Evolutionary conservation across 192 early-diverging fungal species (phyloP), one percentile per base, ranked within the genome.

Genomic region (Coemansia javaensis): DNA sequence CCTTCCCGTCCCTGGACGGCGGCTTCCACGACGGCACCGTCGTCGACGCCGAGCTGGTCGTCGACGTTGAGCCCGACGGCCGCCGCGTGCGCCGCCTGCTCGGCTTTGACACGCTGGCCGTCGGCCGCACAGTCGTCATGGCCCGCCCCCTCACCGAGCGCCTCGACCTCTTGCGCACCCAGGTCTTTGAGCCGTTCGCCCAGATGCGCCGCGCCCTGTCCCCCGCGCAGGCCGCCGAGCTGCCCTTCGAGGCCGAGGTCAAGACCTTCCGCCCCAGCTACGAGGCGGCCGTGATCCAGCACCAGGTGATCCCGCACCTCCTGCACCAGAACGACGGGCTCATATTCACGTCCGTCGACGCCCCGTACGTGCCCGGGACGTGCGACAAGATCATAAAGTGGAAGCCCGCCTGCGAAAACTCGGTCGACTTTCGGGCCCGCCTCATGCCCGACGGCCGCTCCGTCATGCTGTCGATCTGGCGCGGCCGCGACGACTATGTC

Each of bases 41-140:
- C 11, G 74, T 98, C 31, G 93, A 98, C 54, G 92, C 90, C 1
- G 95, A 98, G 66, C 72, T 98, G 35, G 89, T 98, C 9, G 59
- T 86, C 4, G 93, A 94, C 54, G 46, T 43, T 1, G 79, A 89
- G 36, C 42, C 50, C 0, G 79, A 87, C 57, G 84, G 87, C 17
- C 41, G 30, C 14, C 69, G 65, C 30, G 57, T 73, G 40, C 18
- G 39, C 15, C 51, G 44, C 24, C 77, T 84, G 32, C 56, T 87
- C 10, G 66, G 72, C 0, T 91, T 94, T 56, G 95, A 96, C 50
- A 80, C 82, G 24, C 59, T 98, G 15, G 77, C 76, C 0, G 60
- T 81, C 21, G 57, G 62, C 21, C 82, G 82, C 11, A 50, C 77
- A 18, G 75, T 61, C 37, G 53, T 89, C 27, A 81, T 85, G 17